A percentile compares a stretch with the other conserved stretches of the same genome.
These are phyloP conservation scores for Penicillium antarcticum DNA, from an alignment of 495 filamentous ascomycete genomes.

Conservation along the genomic window DNA sequence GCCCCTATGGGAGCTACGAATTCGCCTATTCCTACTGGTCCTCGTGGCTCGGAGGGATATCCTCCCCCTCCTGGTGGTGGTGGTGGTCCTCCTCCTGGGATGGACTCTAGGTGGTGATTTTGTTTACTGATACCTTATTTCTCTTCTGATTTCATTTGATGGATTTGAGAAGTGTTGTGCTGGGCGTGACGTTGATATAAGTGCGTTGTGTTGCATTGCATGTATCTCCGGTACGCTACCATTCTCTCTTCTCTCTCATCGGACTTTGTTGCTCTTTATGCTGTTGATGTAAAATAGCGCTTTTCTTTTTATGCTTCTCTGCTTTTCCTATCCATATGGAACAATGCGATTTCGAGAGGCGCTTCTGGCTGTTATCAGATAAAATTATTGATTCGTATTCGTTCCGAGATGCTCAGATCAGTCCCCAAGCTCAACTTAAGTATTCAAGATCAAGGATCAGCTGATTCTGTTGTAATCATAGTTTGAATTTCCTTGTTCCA, in stretches of 20 bases:
- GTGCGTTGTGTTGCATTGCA: neutral
- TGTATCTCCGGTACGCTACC: neutral
- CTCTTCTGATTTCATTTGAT: neutral
- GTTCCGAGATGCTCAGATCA: neutral
- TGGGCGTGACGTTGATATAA: neutral
- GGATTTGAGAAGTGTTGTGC: neutral
- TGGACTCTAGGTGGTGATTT: conserved; percentile 25
- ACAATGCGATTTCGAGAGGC: neutral
- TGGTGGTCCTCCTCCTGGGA: conserved; percentile 17
- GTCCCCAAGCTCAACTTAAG: too few species aligned
- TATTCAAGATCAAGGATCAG: too few species aligned
- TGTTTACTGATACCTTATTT: conserved; percentile 11
- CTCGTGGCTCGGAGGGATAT: conserved; percentile 33
- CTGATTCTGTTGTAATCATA: too few species aligned
- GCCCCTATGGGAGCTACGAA: neutral
- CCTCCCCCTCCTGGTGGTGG: conserved; percentile 23
- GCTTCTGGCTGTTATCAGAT: neutral
- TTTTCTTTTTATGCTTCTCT: conserved; percentile 9
- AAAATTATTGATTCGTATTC: neutral
- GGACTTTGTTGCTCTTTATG: conserved; percentile 4
- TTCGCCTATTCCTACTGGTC: conserved; percentile 24
- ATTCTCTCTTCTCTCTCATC: neutral
- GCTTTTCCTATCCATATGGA: neutral
- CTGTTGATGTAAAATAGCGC: conserved; percentile 24
- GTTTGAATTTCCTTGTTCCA: too few species aligned